phyloP scores from a whole-genome alignment of 345 rosid species.

The Murraya koenigii region DNA sequence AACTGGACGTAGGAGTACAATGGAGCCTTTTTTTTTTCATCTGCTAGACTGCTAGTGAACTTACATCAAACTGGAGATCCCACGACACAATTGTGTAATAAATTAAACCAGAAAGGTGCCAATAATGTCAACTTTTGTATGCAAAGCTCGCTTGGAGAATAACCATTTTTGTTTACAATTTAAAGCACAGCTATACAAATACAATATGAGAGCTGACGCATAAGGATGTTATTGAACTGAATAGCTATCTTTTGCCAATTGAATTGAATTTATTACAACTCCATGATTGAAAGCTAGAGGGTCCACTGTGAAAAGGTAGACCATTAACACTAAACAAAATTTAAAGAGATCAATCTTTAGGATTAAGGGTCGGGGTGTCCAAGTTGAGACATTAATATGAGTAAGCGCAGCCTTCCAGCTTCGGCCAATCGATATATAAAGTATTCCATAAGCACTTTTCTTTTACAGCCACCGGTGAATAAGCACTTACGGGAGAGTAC shows the following conservation, averaged over 20 bases:
- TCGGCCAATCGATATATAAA: neutral
- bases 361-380: neutral
- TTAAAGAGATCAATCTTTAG: slow-evolving; percentile 19
- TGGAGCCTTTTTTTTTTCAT: neutral
- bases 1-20: neutral
- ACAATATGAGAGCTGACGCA: neutral
- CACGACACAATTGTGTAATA: neutral
- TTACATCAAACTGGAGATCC: neutral
- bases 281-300: slow-evolving; percentile 4
- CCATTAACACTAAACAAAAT: neutral
- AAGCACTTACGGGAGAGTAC: neutral
- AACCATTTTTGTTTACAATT: neutral
- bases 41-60: neutral
- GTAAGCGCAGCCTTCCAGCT: slow-evolving; percentile 16
- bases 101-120: neutral
- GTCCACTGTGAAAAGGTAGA: neutral
- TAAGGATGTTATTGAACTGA: neutral
- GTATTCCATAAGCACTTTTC: neutral
- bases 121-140: slow-evolving; percentile 6
- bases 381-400: slow-evolving; percentile 5
- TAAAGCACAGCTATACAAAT: neutral
- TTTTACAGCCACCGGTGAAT: neutral
- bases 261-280: neutral
- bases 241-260: neutral
- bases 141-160: neutral